phyloP scores from a whole-genome alignment of 1,284 basidiomycete genomes.

The Fomes fomentarius region DNA sequence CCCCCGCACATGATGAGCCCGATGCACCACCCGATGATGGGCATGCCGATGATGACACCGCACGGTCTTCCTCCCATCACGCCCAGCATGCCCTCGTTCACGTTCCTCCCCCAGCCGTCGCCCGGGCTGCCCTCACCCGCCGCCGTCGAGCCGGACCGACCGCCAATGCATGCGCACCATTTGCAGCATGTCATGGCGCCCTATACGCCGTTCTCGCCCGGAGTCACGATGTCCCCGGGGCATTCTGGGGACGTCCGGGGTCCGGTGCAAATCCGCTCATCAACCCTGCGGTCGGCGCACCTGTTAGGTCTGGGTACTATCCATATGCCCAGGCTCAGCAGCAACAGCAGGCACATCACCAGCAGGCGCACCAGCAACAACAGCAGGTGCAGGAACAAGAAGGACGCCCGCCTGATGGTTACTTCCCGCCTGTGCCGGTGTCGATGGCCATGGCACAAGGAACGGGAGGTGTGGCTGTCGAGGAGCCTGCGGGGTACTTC shows the following conservation, averaged over 20 bases:
- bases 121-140: constrained; percentile 23
- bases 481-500: constrained; percentile 45
- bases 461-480: no score
- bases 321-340: constrained; percentile 12
- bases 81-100: constrained; percentile 79
- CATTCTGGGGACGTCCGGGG: constrained; percentile 65
- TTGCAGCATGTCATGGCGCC: constrained; percentile 31
- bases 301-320: constrained; percentile 41
- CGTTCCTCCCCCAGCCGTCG: constrained; percentile 55
- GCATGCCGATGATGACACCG: constrained; percentile 53
- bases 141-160: constrained; percentile 13
- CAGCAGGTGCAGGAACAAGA: constrained; percentile 8
- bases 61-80: constrained; percentile 77
- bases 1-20: constrained; percentile 37
- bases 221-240: constrained; percentile 69
- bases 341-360: constrained; percentile 9
- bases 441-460: no score
- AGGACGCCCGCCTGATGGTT: constrained; percentile 23
- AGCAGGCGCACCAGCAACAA: constrained; percentile 2
- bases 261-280: constrained; percentile 55
- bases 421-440: constrained; percentile 36
- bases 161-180: constrained; percentile 20
- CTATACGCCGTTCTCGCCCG: constrained; percentile 59
- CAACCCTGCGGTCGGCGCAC: constrained; percentile 72
- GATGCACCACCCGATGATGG: constrained; percentile 39